A percentile compares a stretch with the other conserved stretches of the same genome.
These are phyloP conservation scores for Tilletia walkeri DNA, from an alignment of 1,284 basidiomycete genomes.

Conservation along the genomic window DNA sequence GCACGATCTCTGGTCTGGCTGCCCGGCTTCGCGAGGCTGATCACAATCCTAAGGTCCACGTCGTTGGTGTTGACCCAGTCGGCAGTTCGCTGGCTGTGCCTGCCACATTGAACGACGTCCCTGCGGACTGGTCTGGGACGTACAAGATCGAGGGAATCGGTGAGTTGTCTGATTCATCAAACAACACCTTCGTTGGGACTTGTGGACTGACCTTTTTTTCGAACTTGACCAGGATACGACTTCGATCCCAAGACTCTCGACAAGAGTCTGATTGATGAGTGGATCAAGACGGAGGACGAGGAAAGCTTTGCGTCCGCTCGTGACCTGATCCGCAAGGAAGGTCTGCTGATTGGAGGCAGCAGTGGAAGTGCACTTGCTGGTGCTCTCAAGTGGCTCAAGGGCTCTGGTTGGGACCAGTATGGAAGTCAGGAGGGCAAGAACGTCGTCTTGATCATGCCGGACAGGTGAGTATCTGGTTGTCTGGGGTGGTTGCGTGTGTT, in stretches of 20 bases:
- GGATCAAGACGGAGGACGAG: conserved; percentile 83
- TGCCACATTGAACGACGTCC: conserved; percentile 63
- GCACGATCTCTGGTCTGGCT: conserved; percentile 84
- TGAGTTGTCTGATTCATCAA: not conserved
- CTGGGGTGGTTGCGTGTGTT: not conserved
- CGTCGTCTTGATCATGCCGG: conserved; percentile 83
- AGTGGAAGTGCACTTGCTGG: conserved; percentile 81
- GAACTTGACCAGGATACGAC: conserved; percentile 56
- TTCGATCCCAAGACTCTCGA: conserved; percentile 46
- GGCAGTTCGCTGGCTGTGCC: conserved; percentile 84
- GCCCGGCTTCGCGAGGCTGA: conserved; percentile 65
- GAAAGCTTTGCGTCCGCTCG: conserved; percentile 76
- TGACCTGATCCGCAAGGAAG: conserved; percentile 79
- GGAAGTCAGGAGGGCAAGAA: conserved; percentile 74
- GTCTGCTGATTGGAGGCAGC: conserved; percentile 85
- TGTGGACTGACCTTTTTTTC: not conserved
- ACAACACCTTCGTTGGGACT: not conserved
- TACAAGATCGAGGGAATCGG: conserved; percentile 90
- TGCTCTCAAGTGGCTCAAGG: conserved; percentile 72
- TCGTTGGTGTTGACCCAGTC: conserved; percentile 89
- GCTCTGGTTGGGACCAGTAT: conserved; percentile 64
- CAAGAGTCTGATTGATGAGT: conserved; percentile 57
- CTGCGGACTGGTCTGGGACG: conserved; percentile 62
- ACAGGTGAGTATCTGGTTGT: conserved; percentile 58
- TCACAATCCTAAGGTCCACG: conserved; percentile 51